Evolutionary conservation across 768 basidiomycete genomes (phyloP).

Genomic region (Panaeolus cyanescens): DNA sequence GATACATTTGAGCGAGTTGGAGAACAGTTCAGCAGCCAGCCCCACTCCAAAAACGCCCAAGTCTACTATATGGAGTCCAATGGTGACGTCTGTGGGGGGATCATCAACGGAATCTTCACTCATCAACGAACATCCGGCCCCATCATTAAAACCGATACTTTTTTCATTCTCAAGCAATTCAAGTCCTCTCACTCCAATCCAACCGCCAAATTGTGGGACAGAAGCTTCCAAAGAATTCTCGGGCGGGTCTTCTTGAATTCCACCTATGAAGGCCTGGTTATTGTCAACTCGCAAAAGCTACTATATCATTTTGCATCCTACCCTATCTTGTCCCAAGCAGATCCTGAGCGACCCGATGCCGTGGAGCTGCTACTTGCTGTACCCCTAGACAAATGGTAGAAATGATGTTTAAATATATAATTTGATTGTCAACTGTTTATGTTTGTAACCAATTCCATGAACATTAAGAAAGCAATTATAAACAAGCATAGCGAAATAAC

Average conservation of each 20-base stretch:
- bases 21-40: background rate
- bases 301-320: background rate
- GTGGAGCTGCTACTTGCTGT: too few relatives aligned
- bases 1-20: background rate
- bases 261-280: background rate
- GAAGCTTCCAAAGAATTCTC: background rate
- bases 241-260: background rate
- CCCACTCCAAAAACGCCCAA: background rate
- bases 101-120: background rate
- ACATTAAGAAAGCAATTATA: too few relatives aligned
- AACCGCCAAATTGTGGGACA: background rate
- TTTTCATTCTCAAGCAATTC: background rate
- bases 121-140: background rate
- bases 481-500: too few relatives aligned
- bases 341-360: too few relatives aligned
- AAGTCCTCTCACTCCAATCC: background rate
- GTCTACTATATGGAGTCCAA: background rate
- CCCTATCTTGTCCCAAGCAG: too few relatives aligned
- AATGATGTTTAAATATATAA: too few relatives aligned
- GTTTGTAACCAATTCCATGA: too few relatives aligned
- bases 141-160: background rate
- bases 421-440: too few relatives aligned
- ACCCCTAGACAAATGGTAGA: too few relatives aligned
- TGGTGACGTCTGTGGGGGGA: background rate
- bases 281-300: background rate